Evolutionary conservation across 768 basidiomycete species (phyloP), one percentile per base, ranked within the genome.

Genomic region (Mycena maculata): DNA sequence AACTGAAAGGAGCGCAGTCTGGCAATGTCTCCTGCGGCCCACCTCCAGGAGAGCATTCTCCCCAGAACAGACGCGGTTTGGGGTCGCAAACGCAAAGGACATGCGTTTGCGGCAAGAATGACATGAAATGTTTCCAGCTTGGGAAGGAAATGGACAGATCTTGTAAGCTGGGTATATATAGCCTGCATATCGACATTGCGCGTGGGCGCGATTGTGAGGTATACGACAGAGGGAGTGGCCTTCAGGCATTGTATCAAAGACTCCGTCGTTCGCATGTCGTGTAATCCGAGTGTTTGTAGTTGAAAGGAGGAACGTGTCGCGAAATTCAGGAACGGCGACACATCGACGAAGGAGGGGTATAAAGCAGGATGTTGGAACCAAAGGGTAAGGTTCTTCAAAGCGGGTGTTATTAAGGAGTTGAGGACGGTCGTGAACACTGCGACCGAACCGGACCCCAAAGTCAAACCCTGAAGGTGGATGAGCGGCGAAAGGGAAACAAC

Each of bases 1-100:
- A 63, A 27, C 22, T 52, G 62, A 13, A 64, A 64, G 18, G 54
- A 64, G 13, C 28, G 36, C 45, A 64, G 54, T 9, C 28, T 44
- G 3, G 62, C 41, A 5, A 45, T 47, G 4, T 44, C 54, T 8
- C 15, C 45, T 12, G 28, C 36, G 15, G 25, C 54, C 48, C 63
- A 50, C 41, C 63, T 47, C 54, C 54, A 57, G 36, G 27, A 12
- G 18, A 64, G 63, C 28, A 64, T 36, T 1, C 31, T 28, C 23
- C 48, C 38, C 23, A 65, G 10, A 23, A n/a, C 38, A 2, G 48
- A 5, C 25, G 20, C 20, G 38, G 28, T 31, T 8, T 45, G 3
- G 3, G 15, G 5, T 1, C 22, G 12, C 47, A n/a, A n/a, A n/a
- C n/a, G n/a, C n/a, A 48, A 22, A 9, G 2, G 13, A 33, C 31